phyloP scores from a whole-genome alignment of 352 stramenopile genomes.

The Pythium vanterpoolii region DNA sequence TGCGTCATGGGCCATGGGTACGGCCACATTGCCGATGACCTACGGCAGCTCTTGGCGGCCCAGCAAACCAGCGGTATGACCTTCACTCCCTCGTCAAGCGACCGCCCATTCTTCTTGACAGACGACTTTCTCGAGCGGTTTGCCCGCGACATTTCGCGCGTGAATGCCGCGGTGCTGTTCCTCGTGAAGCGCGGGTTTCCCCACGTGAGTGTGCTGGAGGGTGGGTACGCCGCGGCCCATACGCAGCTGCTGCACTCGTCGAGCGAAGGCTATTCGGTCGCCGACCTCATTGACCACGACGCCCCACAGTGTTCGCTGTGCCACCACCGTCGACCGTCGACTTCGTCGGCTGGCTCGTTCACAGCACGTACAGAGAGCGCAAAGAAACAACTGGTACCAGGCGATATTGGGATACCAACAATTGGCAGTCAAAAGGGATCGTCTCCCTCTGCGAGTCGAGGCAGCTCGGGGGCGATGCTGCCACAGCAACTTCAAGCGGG shows the following conservation, averaged over 20 bases:
- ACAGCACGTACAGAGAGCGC: slow-evolving; percentile 15
- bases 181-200: slow-evolving; percentile 72
- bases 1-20: slow-evolving; percentile 82
- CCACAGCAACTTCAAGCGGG: neutral
- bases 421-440: neutral
- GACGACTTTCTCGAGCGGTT: slow-evolving; percentile 64
- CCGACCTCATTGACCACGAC: slow-evolving; percentile 76
- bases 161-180: slow-evolving; percentile 69
- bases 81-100: slow-evolving; percentile 14
- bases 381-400: neutral
- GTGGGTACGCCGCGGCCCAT: slow-evolving; percentile 66
- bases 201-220: slow-evolving; percentile 70
- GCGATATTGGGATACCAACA: neutral
- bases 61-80: no score
- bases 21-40: slow-evolving; percentile 54
- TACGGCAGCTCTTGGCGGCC: slow-evolving; percentile 33
- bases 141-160: slow-evolving; percentile 57
- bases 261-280: slow-evolving; percentile 42
- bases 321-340: slow-evolving; percentile 38
- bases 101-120: slow-evolving; percentile 40
- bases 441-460: slow-evolving; percentile 10
- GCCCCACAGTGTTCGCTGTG: slow-evolving; percentile 57
- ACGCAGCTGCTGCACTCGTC: slow-evolving; percentile 40
- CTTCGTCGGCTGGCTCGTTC: slow-evolving; percentile 15
- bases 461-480: slow-evolving; percentile 14